Evolutionary conservation across 2,329 filamentous ascomycete species (phyloP).

Genomic region (Ophiostoma himal-ulmi): DNA sequence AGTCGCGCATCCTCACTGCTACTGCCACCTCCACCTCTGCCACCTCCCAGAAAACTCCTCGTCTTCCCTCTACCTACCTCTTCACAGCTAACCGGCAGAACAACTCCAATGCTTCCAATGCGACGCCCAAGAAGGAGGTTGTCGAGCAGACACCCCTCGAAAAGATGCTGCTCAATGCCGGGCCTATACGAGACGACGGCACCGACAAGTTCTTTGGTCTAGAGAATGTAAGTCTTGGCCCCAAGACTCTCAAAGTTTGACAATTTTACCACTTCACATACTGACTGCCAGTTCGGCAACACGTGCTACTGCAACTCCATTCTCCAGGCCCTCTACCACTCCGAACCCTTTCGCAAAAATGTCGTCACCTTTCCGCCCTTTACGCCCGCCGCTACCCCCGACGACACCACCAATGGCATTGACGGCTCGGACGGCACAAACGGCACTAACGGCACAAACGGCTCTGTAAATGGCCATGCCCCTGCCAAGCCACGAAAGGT

Average conservation of each 20-base stretch:
- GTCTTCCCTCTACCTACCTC: neutral
- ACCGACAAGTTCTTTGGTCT: conserved; percentile 98
- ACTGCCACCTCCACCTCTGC: no score
- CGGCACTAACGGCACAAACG: neutral
- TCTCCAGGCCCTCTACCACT: conserved; percentile 94
- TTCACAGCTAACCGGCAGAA: neutral
- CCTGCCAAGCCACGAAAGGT: conserved; percentile 41
- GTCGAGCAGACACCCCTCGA: conserved; percentile 57
- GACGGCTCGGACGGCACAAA: neutral
- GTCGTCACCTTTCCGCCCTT: conserved; percentile 83
- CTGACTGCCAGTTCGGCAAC: conserved; percentile 73
- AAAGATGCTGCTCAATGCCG: conserved; percentile 75
- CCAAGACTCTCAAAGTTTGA: neutral
- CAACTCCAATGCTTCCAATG: conserved; percentile 31
- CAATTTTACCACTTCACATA: neutral
- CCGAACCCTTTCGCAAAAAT: conserved; percentile 84
- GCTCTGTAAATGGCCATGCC: neutral
- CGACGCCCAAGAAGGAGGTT: conserved; percentile 45
- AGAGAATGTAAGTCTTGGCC: conserved; percentile 66
- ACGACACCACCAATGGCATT: conserved; percentile 32
- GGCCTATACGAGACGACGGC: conserved; percentile 75
- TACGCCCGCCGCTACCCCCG: conserved; percentile 63
- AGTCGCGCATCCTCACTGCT: conserved; percentile 32
- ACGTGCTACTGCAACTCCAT: conserved; percentile 99
- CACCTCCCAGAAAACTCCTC: neutral